Conservation (phyloP, 306 rosid species). For the Rosa persica region DNA sequence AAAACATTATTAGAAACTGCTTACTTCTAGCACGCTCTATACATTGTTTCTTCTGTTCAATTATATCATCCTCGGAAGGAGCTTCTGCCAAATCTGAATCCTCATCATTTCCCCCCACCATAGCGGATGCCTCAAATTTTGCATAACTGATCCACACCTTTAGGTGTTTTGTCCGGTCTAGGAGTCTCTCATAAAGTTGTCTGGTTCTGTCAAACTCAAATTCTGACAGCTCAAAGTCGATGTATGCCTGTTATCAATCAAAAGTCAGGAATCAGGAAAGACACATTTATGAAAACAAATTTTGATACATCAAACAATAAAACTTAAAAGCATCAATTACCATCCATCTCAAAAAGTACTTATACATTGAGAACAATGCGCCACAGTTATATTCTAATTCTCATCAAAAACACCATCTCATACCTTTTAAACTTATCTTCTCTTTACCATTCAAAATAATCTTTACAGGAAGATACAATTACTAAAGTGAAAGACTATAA, state of each 20-base stretch:
- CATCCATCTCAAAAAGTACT: background rate
- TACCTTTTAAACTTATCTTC: background rate
- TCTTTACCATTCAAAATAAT: background rate
- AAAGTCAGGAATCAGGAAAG: background rate
- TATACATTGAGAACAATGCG: background rate
- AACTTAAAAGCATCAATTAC: background rate
- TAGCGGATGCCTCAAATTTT: conserved; percentile 75
- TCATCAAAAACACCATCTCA: background rate
- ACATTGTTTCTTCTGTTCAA: conserved; percentile 57
- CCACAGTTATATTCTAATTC: background rate
- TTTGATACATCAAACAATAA: background rate
- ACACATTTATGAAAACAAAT: background rate
- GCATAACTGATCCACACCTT: conserved; percentile 93
- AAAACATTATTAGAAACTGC: conserved; percentile 25
- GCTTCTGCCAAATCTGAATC: conserved; percentile 37
- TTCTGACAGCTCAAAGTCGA: conserved; percentile 85
- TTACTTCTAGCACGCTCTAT: conserved; percentile 74
- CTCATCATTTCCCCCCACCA: conserved; percentile 27
- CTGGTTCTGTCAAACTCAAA: conserved; percentile 80
- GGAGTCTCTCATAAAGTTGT: conserved; percentile 76
- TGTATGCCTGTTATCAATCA: conserved; percentile 53
- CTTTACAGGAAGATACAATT: background rate
- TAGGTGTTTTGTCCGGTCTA: conserved; percentile 89
- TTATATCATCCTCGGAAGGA: conserved; percentile 25
- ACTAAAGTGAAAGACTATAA: background rate